Evolutionary conservation across 257 asterid genomes (phyloP), one percentile per base, ranked within the genome.

Genomic region (Buddleja alternifolia): DNA sequence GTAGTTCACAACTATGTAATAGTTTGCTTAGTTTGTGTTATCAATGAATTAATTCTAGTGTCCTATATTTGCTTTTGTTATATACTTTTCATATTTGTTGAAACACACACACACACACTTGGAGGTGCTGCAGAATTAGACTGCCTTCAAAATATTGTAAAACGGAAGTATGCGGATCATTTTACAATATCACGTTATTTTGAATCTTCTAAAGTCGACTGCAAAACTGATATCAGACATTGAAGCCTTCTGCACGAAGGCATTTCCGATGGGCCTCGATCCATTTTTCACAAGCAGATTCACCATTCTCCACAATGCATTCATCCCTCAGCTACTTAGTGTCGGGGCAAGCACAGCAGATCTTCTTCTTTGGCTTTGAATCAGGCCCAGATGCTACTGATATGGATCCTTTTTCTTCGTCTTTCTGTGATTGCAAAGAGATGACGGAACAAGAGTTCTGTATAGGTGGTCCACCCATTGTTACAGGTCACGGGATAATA

Each of bases 241-340:
- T 92, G 87, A 88, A 92, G 63, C 98, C 98, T 82, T 92, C 98
- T 0, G 96, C 87, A 8, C 95, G 89, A 24, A 92, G 97, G 80
- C 98, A 92, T 79, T 23, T 79, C 15, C 48, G 75, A 73, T 92
- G 98, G 67, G 97, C 98, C 65, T 92, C 96, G 0, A 88, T 90
- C 91, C 85, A 88, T 80, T 88, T 92, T 42, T 54, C 83, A 69
- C 98, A 92, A 60, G 95, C 86, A 6, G 77, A 12, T 88, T 92
- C 96, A 0, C 97, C 98, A 19, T 92, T 85, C 81, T 83, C 82
- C 71, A 92, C 96, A 0, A 92, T 66, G 76, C 98, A 90, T 77
- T 92, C 95, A 51, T 92, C 97, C 60, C 96, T 84, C 67, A 85
- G 74, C 85, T 80, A 88, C 84, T 92, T 92, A 8, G 98, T 92